A percentile compares a stretch with the other conserved stretches of the same genome.
Evolutionary conservation across 108 stramenopile species (phyloP).

Genomic region (Bacterosira constricta): DNA sequence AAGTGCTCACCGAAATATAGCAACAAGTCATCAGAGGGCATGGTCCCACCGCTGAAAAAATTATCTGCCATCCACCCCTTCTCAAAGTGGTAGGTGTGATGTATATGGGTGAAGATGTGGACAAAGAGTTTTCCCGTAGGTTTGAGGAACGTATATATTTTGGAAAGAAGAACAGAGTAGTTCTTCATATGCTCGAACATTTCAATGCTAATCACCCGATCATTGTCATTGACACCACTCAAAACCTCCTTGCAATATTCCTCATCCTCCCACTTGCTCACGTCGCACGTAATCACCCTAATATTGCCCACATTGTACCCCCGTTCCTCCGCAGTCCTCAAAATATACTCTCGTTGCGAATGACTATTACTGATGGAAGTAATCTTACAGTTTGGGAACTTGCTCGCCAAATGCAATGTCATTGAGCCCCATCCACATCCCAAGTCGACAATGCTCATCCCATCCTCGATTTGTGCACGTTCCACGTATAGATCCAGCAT

Average conservation of each 20-base stretch:
- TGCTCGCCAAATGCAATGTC: conserved; percentile 69
- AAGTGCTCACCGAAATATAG: conserved; percentile 86
- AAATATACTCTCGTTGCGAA: conserved; percentile 90
- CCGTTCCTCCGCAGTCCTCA: conserved; percentile 66
- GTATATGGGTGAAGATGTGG: conserved; percentile 94
- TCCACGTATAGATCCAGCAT: conserved; percentile 89
- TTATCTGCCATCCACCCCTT: conserved; percentile 93
- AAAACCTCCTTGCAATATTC: conserved; percentile 58
- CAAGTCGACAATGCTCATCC: conserved; percentile 82
- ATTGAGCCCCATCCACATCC: conserved; percentile 98
- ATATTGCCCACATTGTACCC: conserved; percentile 87
- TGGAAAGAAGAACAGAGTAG: conserved; percentile 81
- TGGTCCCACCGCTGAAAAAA: conserved; percentile 88
- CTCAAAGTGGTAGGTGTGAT: conserved; percentile 91
- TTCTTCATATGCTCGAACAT: conserved; percentile 99
- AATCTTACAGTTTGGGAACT: conserved; percentile 71
- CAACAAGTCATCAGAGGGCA: conserved; percentile 93
- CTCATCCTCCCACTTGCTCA: conserved; percentile 42
- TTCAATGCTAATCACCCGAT: conserved; percentile 92
- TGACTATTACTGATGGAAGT: conserved; percentile 86
- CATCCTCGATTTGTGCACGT: conserved; percentile 86
- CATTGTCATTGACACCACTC: conserved; percentile 71
- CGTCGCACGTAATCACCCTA: conserved; percentile 85
- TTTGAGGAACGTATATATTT: conserved; percentile 82
- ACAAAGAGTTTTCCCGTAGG: conserved; percentile 88